Evolutionary conservation across 345 rosid species (phyloP).

Genomic region (Cardamine resedifolia): DNA sequence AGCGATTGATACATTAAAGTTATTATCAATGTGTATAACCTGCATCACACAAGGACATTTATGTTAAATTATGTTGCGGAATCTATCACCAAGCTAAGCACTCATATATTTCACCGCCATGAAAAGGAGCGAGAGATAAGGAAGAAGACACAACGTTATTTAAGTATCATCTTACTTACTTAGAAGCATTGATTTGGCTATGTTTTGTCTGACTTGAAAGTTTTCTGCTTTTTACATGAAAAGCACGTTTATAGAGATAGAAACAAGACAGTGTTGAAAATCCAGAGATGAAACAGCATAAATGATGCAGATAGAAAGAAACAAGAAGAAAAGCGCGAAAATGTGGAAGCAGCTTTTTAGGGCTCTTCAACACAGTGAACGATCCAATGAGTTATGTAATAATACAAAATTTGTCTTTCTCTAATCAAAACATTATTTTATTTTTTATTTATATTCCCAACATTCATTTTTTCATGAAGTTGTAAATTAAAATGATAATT

Average conservation of each 20-base stretch:
- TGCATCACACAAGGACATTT: constrained; percentile 1
- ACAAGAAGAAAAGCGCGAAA: constrained; percentile 30
- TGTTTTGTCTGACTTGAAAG: constrained; percentile 32
- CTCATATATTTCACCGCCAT: constrained; percentile 26
- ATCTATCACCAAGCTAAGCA: constrained; percentile 33
- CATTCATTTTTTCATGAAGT: background rate
- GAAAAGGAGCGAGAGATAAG: constrained; percentile 15
- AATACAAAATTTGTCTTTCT: background rate
- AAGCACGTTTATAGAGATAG: constrained; percentile 20
- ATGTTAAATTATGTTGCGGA: background rate
- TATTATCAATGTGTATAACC: background rate
- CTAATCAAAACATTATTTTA: background rate
- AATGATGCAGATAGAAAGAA: constrained; percentile 31
- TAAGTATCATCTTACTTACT: background rate
- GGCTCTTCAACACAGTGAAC: background rate
- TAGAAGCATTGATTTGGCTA: constrained; percentile 20
- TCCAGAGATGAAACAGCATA: constrained; percentile 23
- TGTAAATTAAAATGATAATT: background rate
- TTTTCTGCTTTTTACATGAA: constrained; percentile 18
- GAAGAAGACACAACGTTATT: constrained; percentile 13
- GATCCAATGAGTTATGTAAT: background rate
- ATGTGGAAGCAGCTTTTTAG: constrained; percentile 14
- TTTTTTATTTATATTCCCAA: background rate
- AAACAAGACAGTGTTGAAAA: constrained; percentile 28
- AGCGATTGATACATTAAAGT: too few species aligned